Evolutionary conservation across 768 basidiomycete genomes (phyloP), one percentile per base, ranked within the genome.

Genomic region (Rhizopogon vinicolor): DNA sequence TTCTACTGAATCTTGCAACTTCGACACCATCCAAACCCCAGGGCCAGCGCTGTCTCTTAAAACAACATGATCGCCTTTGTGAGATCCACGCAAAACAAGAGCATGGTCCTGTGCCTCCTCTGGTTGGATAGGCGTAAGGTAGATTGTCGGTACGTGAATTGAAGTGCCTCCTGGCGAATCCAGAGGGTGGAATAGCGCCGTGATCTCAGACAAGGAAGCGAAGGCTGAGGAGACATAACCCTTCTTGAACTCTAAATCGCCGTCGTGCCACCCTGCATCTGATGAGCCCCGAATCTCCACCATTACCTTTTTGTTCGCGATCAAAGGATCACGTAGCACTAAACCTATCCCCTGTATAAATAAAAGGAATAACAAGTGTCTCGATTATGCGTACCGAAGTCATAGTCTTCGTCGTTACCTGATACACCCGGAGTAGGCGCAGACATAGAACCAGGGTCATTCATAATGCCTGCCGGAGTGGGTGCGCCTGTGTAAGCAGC

Each of bases 91-190:
- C 51, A 84, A 66, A 19, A 77, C 73, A 41, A 87, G 57, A 5
- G 82, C 85, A 40, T 74, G 74, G 42, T 85, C 78, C 7, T 74
- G 76, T 42, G 67, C 70, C 12, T 60, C 53, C 2, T 59, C 55
- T 0, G 81, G 80, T 13, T 57, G 65, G 7, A 78, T 64, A 5
- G 80, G 76, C 3, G 59, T 63, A 25, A 83, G 67, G 53, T 77
- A 79, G 43, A 63, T 66, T 56, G 75, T 68, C 19, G 75, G 73
- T 16, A 76, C 70, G 19, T 78, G 72, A 16, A 68, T 60, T 7
- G 66, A 65, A 25, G 73, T 68, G 29, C 68, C 68, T 22, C 67
- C 69, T 41, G 66, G 69, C 6, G 70, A 62, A 56, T 67, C 64
- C 33, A 72, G 56, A 65, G 62, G 31, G 62, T 68, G 51, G 44